Conservation (phyloP, 805 yeast species). For the Millerago galiae region DNA sequence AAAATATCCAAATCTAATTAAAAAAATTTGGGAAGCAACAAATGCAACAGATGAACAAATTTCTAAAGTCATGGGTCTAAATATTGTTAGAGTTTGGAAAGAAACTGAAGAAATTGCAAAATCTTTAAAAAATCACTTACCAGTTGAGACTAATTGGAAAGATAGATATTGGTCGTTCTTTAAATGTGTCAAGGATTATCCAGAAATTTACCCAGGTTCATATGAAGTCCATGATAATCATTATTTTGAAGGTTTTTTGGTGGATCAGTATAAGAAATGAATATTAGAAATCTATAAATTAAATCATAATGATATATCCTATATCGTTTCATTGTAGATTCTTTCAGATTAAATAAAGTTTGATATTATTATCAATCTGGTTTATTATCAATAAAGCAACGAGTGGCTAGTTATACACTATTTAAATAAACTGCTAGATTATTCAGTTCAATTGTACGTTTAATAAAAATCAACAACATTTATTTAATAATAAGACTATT, state of each 20-base stretch:
- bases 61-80: slow-evolving; percentile 37
- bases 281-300: too few species aligned
- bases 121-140: slow-evolving; percentile 17
- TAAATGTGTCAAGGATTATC: slow-evolving; percentile 28
- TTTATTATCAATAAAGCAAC: too few species aligned
- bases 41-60: slow-evolving; percentile 42
- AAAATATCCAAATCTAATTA: slow-evolving; percentile 44
- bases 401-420: too few species aligned
- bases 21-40: slow-evolving; percentile 25
- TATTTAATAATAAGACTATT: background rate
- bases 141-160: slow-evolving; percentile 36
- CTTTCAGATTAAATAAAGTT: too few species aligned
- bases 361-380: too few species aligned
- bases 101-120: slow-evolving; percentile 30
- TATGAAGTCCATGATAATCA: background rate
- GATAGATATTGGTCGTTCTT: slow-evolving; percentile 37
- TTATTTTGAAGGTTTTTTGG: too few species aligned
- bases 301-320: too few species aligned
- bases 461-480: too few species aligned
- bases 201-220: slow-evolving; percentile 34
- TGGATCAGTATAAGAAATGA: too few species aligned
- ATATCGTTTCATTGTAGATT: too few species aligned
- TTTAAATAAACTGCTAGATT: too few species aligned
- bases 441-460: too few species aligned
- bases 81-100: slow-evolving; percentile 42